Evolutionary conservation across 805 yeast species (phyloP), one percentile per base, ranked within the genome.

Genomic region (Saturnispora ahearnii): DNA sequence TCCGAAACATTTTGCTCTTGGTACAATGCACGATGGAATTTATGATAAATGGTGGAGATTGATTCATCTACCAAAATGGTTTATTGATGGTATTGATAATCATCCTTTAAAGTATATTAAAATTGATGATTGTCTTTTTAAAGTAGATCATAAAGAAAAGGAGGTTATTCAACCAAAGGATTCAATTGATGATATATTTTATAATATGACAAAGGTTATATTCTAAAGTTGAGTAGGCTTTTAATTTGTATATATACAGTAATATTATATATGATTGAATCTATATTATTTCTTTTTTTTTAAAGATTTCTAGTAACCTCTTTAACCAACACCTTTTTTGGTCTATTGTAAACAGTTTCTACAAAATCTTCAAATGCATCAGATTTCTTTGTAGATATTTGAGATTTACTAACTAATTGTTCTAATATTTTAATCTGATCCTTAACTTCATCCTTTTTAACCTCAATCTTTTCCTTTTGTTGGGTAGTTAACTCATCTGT

Each of bases 31-130:
- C 57, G 79, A 79, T 10, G 76, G 77, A 4, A 66, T 79, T 3
- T 72, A 70, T 57, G 84, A 79, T 58, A 76, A 74, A 51, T 78
- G 83, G 83, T 69, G 70, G 52, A 68, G 76, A 49, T 77, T 78
- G 2, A 79, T 76, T 55, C 79, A 76, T 54, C 72, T 76, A 7
- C 84, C 82, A 1, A 53, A 64, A 38, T 63, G 68, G 5, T 70
- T 75, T 49, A 55, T 65, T 31, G 51, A 54, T 18, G 44, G 34
- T 10, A 15, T 31, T 6, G 26, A 18, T 28, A 24, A 46, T 28
- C 51, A 50, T 31, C 48, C 52, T 1, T 55, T 79, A 31, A 46
- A 58, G 45, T 78, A 74, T 54, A 66, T 79, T 18, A 68, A 77
- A 51, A 71, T 79, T 37, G 76, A 78, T 58, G 64, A 66, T 32